Conservation (phyloP, 495 filamentous ascomycete species). For the Cryomyces minteri region DNA sequence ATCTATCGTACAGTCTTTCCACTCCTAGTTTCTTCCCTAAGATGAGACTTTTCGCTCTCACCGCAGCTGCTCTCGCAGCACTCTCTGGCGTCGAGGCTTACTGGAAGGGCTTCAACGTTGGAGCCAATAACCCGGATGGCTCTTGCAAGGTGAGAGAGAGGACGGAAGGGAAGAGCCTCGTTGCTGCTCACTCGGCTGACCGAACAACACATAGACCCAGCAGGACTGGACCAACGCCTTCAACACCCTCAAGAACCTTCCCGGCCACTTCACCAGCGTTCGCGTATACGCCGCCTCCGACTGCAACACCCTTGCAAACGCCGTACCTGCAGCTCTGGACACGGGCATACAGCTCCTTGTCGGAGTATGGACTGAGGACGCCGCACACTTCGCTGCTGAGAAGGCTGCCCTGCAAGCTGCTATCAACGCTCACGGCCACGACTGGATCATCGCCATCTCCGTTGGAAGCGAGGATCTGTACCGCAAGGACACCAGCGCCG, state of each 20-base stretch:
- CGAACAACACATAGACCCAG: slow-evolving; percentile 11
- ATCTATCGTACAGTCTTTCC: not conserved
- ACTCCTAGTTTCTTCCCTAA: not conserved
- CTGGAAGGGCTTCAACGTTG: slow-evolving; percentile 30
- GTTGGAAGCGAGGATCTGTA: slow-evolving; percentile 30
- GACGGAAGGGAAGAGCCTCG: too few species aligned
- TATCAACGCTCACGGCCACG: slow-evolving; percentile 24
- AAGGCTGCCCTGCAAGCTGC: slow-evolving; percentile 27
- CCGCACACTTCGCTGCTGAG: slow-evolving; percentile 28
- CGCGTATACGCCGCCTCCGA: slow-evolving; percentile 33
- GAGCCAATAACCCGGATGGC: slow-evolving; percentile 24
- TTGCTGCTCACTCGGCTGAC: too few species aligned
- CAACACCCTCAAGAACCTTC: slow-evolving; percentile 25
- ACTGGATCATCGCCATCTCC: slow-evolving; percentile 18
- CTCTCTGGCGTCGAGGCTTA: slow-evolving; percentile 9
- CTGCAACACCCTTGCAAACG: slow-evolving; percentile 29
- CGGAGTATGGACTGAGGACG: slow-evolving; percentile 33
- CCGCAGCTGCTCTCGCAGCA: slow-evolving; percentile 3
- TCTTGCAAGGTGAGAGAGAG: slow-evolving; percentile 20
- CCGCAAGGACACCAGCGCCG: slow-evolving; percentile 27
- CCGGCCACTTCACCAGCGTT: slow-evolving; percentile 29
- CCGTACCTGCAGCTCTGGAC: slow-evolving; percentile 33
- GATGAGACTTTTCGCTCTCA: slow-evolving; percentile 5
- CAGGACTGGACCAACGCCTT: slow-evolving; percentile 28
- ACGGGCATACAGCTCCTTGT: slow-evolving; percentile 30